Evolutionary conservation across 1,284 basidiomycete genomes (phyloP), one percentile per base, ranked within the genome.

Genomic region (Ceratobasidium papillatum): DNA sequence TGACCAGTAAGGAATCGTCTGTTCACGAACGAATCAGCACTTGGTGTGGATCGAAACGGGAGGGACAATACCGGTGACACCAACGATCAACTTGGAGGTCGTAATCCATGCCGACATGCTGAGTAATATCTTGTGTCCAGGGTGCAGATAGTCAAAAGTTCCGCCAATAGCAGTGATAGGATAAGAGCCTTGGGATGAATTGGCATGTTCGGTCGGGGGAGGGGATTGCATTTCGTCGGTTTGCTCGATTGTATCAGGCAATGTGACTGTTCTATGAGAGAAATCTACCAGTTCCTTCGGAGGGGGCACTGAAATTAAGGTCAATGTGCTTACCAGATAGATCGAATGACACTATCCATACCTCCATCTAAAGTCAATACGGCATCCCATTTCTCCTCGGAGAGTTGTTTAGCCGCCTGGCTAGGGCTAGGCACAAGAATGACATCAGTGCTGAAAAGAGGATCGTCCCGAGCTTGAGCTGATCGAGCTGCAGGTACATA

Each of bases 71-170:
- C 93, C 91, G 65, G 93, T 94, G 45, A 99, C 85, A 3, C 98
- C 98, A 72, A 98, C 90, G 77, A 99, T 94, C 79, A 99, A 83
- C 81, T 94, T 95, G 77, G 87, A 82, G 59, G 84, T 82, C 0
- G 95, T 87, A 75, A 98, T 89, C 86, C 94, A 95, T 1, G 93
- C 90, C 8, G 90, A 91, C 89, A 98, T 95, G 78, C 94, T 94
- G 4, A 99, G 87, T 45, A 99, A 87, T 75, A 99, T 96, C 84
- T 99, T 99, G 86, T 99, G 97, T 0, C 97, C 97, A 0, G 95
- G 90, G 81, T 99, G 97, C 19, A 99, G 87, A 81, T 99, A 98
- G 82, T 99, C 97, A 81, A 99, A 99, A 0, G 97, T 99, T 11
- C 91, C 91, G 32, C 91, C 91, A 9, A 91, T 78, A 80, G 87